phyloP scores from a whole-genome alignment of 495 filamentous ascomycete species.

The Bathelium albidoporum region DNA sequence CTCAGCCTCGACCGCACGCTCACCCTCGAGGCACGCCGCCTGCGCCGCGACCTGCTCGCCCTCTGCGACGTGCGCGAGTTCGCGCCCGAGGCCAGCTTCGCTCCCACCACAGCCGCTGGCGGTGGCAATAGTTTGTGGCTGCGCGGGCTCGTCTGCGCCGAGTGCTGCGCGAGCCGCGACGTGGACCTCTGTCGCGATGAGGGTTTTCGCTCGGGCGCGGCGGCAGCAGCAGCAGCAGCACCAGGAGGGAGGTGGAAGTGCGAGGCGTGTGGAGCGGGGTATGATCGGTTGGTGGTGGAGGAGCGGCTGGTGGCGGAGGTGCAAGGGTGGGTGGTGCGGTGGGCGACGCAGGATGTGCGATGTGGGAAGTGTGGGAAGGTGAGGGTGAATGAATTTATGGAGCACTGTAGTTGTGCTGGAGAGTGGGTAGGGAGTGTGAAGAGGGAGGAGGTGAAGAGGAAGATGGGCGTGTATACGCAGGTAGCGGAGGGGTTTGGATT shows the following conservation, averaged over 20 bases:
- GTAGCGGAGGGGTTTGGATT: conserved; percentile 72
- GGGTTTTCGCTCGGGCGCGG: conserved; percentile 47
- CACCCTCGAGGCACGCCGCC: conserved; percentile 69
- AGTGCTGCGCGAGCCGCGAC: conserved; percentile 79
- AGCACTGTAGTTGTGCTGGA: conserved; percentile 89
- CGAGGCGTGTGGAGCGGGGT: conserved; percentile 62
- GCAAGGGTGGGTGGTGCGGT: conserved; percentile 62
- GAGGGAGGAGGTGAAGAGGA: conserved; percentile 54
- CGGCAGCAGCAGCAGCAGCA: too few relatives aligned
- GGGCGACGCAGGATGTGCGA: conserved; percentile 84
- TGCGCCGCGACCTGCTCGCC: conserved; percentile 78
- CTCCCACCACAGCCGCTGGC: conserved; percentile 79
- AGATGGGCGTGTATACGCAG: conserved; percentile 55
- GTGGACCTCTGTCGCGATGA: conserved; percentile 93
- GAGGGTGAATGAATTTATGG: conserved; percentile 85
- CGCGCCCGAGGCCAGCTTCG: conserved; percentile 71
- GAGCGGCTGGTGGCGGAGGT: conserved; percentile 71
- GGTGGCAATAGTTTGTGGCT: conserved; percentile 61
- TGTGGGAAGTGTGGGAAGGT: conserved; percentile 58
- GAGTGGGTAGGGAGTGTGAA: conserved; percentile 65
- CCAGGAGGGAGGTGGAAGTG: conserved; percentile 86
- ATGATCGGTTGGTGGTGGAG: conserved; percentile 67
- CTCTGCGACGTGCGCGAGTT: conserved; percentile 94
- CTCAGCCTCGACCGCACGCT: conserved; percentile 80
- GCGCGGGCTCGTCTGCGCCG: conserved; percentile 67